Evolutionary conservation across 805 yeast genomes (phyloP).

Genomic region (Starmerella etchellsii): DNA sequence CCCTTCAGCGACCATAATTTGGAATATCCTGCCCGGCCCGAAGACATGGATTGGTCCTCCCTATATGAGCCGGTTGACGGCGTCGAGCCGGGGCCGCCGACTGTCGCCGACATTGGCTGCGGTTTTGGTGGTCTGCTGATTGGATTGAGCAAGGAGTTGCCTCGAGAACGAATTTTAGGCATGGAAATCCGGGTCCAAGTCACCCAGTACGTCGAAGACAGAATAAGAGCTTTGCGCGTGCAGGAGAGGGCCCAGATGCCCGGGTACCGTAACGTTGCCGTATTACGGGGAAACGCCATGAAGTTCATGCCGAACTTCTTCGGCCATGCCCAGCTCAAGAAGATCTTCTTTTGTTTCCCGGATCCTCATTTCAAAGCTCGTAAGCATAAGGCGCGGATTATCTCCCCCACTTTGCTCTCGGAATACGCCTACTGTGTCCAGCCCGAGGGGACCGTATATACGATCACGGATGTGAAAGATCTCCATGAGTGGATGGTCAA

Average conservation of each 20-base stretch:
- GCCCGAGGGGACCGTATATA: conserved; percentile 81
- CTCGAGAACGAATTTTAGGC: conserved; percentile 66
- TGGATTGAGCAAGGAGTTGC: conserved; percentile 65
- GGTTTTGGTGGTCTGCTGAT: conserved; percentile 90
- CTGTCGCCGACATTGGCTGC: conserved; percentile 90
- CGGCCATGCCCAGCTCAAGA: conserved; percentile 63
- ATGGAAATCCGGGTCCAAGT: conserved; percentile 98
- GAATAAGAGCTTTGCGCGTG: conserved; percentile 76
- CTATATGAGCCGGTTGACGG: conserved; percentile 57
- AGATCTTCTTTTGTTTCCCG: conserved; percentile 98
- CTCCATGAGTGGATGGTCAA: conserved; percentile 92
- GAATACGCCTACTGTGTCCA: conserved; percentile 85
- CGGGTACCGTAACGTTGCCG: conserved; percentile 75
- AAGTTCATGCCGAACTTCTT: conserved; percentile 93
- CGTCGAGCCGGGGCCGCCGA: conserved; percentile 37
- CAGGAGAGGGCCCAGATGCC: conserved; percentile 29
- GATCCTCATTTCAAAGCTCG: conserved; percentile 97
- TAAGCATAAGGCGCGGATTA: conserved; percentile 92
- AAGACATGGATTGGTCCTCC: conserved; percentile 73
- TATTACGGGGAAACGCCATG: conserved; percentile 92
- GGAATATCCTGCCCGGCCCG: conserved; percentile 75
- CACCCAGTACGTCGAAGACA: conserved; percentile 90
- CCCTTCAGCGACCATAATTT: conserved; percentile 92
- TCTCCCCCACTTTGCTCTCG: conserved; percentile 73
- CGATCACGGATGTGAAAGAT: conserved; percentile 92